Conservation (phyloP, 2,329 filamentous ascomycete species). For the Malbranchea zuffiana region DNA sequence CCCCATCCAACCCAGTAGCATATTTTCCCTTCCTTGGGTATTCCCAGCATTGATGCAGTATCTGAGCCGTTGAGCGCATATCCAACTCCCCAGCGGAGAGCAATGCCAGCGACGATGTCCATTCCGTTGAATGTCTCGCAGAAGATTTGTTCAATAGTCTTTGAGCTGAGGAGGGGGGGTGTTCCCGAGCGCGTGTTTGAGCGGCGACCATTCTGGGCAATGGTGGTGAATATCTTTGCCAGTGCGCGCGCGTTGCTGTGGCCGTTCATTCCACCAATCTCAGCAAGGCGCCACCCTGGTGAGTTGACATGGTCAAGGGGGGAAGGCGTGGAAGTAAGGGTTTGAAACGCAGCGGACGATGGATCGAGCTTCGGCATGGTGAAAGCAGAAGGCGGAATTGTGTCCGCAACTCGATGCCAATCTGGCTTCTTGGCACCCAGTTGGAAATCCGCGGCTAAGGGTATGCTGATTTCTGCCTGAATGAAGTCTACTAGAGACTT, state of each 20-base stretch:
- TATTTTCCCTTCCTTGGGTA: conserved; percentile 17
- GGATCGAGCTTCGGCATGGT: conserved; percentile 18
- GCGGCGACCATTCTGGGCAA: conserved; percentile 28
- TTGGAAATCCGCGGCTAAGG: conserved; percentile 38
- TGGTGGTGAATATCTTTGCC: conserved; percentile 32
- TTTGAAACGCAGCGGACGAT: background rate
- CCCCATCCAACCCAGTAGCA: conserved; percentile 39
- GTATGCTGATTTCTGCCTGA: conserved; percentile 32
- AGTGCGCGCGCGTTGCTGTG: conserved; percentile 37
- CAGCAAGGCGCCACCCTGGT: conserved; percentile 29
- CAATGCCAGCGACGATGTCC: conserved; percentile 31
- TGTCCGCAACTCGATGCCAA: conserved; percentile 31
- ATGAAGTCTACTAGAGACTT: conserved; percentile 36
- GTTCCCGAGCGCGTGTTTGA: conserved; percentile 20
- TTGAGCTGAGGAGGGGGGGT: conserved; percentile 29
- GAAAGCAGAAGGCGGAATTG: conserved; percentile 19
- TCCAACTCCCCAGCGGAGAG: conserved; percentile 36
- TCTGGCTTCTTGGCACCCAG: conserved; percentile 36
- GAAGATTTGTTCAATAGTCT: conserved; percentile 38
- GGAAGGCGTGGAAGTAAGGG: conserved; percentile 14
- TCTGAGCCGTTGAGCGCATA: conserved; percentile 23
- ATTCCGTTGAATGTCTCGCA: conserved; percentile 33
- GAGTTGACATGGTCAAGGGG: conserved; percentile 18
- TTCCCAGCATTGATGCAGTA: conserved; percentile 5
- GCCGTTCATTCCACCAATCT: conserved; percentile 37